A percentile compares a stretch with the other conserved stretches of the same genome.
phyloP scores from a whole-genome alignment of 306 rosid genomes.

The Adenanthera pavonina region DNA sequence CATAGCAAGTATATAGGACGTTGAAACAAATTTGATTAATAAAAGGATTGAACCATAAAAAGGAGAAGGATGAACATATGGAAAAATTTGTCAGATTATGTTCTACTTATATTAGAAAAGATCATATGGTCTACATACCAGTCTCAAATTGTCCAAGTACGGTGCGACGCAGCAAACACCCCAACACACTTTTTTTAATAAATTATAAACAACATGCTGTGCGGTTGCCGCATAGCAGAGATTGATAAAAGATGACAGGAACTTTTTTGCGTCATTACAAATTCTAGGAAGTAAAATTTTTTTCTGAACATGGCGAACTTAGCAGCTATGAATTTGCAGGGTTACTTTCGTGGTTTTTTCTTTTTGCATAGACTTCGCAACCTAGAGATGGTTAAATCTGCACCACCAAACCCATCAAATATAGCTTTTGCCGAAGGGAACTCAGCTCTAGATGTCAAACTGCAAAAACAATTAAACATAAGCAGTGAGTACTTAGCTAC shows the following conservation, averaged over 20 bases:
- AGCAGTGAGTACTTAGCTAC: slow-evolving; percentile 10
- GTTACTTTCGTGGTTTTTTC: slow-evolving; percentile 45
- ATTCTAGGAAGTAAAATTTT: background rate
- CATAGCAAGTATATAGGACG: too few relatives aligned
- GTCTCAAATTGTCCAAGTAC: too few relatives aligned
- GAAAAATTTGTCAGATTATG: too few relatives aligned
- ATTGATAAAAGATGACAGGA: background rate
- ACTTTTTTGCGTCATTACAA: slow-evolving; percentile 7
- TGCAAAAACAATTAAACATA: slow-evolving; percentile 39
- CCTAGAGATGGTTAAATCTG: slow-evolving; percentile 76
- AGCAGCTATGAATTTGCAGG: slow-evolving; percentile 30
- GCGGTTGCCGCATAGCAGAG: too few relatives aligned
- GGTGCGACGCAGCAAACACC: too few relatives aligned
- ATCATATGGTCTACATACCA: too few relatives aligned
- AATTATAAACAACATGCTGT: too few relatives aligned
- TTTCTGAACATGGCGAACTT: background rate
- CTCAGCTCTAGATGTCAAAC: slow-evolving; percentile 93
- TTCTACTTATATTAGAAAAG: too few relatives aligned
- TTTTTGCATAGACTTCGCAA: slow-evolving; percentile 60
- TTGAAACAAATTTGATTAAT: too few relatives aligned
- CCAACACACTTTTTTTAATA: too few relatives aligned
- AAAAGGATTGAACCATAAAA: background rate
- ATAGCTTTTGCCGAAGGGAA: slow-evolving; percentile 83
- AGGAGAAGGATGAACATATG: background rate
- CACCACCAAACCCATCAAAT: slow-evolving; percentile 88